Evolutionary conservation across 305 asterid genomes (phyloP), one percentile per base, ranked within the genome.

Genomic region (Fraxinus greggii): DNA sequence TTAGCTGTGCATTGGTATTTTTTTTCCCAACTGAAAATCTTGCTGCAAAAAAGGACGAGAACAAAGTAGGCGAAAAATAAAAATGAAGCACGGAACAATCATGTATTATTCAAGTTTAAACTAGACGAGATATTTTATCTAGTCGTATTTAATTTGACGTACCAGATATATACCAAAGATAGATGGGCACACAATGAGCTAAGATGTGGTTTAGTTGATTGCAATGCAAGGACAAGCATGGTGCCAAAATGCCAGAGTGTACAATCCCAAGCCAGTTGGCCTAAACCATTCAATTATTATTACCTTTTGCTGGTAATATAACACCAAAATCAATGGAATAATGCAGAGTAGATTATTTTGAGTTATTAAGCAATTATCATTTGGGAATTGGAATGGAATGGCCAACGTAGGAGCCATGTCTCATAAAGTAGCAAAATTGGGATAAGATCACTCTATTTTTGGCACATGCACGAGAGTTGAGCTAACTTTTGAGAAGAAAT

Each of bases 251-350:
- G 40, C 75, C 75, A 69, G n/a, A 29, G 17, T 69, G 75, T 26
- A 65, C 73, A 9, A 65, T 65, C 15, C 73, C 12, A 26, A 19
- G 73, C 73, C 35, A 12, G 73, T 65, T 65, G 73, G 73, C 35
- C 35, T 65, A 69, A 69, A 28, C 40, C 40, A 31, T 28, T 69
- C 75, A 28, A 69, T 69, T 69, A 69, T 69, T 69, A 29, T 12
- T 1, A 29, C 38, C 75, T 69, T 69, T 69, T 28, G 75, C 75
- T 69, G 75, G 75, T 69, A 69, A 69, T 69, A 31, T 69, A 29
- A 29, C 75, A 28, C 75, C 75, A 69, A 69, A 69, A 69, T 69
- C 40, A 31, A 36, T 69, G 24, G 40, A 36, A 69, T 69, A 31
- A 69, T 69, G 75, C 40, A 28, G 38, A 69, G 75, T 31, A 15